These are phyloP conservation scores for Inosperma sp. DNA, from an alignment of 768 basidiomycete genomes.

Conservation along the genomic window DNA sequence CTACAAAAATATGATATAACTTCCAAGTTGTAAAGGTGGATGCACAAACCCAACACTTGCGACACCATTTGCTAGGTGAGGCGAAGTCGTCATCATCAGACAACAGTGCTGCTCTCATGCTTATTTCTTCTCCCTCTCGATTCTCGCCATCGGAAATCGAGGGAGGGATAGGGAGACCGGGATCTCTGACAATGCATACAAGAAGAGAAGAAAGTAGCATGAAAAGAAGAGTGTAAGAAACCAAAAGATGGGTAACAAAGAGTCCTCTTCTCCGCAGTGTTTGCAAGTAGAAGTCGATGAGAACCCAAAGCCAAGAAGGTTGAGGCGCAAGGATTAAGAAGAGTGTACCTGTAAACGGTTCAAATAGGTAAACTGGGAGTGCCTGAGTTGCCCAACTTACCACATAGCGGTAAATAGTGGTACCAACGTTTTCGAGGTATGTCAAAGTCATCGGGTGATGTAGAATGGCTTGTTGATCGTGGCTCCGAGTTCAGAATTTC, in stretches of 20 bases:
- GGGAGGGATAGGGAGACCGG: conserved; percentile 50
- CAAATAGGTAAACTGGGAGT: background rate
- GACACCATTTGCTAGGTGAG: conserved; percentile 65
- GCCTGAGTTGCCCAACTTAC: conserved; percentile 32
- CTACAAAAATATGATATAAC: conserved; percentile 22
- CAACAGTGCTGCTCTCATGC: conserved; percentile 60
- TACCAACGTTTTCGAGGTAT: conserved; percentile 46
- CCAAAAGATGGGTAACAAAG: conserved; percentile 52
- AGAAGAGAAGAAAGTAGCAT: conserved; percentile 69
- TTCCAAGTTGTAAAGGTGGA: background rate
- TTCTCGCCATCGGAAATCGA: conserved; percentile 20
- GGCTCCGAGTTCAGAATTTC: background rate
- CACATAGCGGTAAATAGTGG: conserved; percentile 52
- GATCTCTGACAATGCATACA: conserved; percentile 67
- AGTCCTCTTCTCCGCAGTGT: conserved; percentile 43
- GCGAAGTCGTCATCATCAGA: conserved; percentile 44
- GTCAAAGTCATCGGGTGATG: conserved; percentile 18
- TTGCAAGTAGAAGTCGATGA: conserved; percentile 62
- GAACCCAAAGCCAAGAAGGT: conserved; percentile 64
- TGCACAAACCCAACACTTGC: conserved; percentile 60
- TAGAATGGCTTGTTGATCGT: conserved; percentile 10
- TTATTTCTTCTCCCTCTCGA: conserved; percentile 39
- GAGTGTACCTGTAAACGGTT: conserved; percentile 36
- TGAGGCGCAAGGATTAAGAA: conserved; percentile 65
- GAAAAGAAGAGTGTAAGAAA: conserved; percentile 63